These are phyloP conservation scores for Chrysoporthe deuterocubensis DNA, from an alignment of 2,329 filamentous ascomycete genomes.

Conservation along the genomic window DNA sequence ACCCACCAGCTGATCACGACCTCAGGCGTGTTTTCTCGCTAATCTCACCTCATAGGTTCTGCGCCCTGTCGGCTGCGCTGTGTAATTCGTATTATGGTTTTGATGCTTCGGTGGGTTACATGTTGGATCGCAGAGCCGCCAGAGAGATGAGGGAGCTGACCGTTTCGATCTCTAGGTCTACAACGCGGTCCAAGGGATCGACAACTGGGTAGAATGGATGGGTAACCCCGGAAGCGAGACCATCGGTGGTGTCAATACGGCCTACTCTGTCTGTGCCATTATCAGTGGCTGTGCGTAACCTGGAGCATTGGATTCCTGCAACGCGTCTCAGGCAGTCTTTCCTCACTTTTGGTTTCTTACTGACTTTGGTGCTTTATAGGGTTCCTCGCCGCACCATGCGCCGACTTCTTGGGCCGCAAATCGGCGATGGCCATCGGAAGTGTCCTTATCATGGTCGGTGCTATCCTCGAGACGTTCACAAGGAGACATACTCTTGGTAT, in stretches of 20 bases:
- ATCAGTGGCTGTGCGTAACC: conserved; percentile 60
- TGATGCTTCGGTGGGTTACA: conserved; percentile 60
- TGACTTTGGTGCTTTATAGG: neutral
- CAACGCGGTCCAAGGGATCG: conserved; percentile 71
- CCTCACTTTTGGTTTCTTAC: too few relatives aligned
- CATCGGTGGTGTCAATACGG: conserved; percentile 63
- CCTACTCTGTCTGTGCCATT: conserved; percentile 73
- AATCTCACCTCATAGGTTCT: conserved; percentile 54
- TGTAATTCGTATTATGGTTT: conserved; percentile 80
- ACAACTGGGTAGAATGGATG: conserved; percentile 70
- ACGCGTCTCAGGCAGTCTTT: neutral
- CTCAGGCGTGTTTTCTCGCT: neutral
- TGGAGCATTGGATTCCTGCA: neutral
- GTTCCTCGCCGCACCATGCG: conserved; percentile 69
- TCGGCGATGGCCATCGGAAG: conserved; percentile 69
- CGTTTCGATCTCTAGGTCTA: conserved; percentile 50
- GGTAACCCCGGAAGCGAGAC: conserved; percentile 45
- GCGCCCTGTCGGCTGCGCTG: conserved; percentile 70
- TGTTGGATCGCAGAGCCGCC: too few relatives aligned
- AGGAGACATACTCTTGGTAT: conserved; percentile 63
- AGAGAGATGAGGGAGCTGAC: neutral
- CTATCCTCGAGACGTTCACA: conserved; percentile 70
- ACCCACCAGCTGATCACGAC: neutral
- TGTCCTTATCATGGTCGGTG: conserved; percentile 67
- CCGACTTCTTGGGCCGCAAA: conserved; percentile 65